Conservation (phyloP, 2,329 filamentous ascomycete species). For the Aspergillus sergii region DNA sequence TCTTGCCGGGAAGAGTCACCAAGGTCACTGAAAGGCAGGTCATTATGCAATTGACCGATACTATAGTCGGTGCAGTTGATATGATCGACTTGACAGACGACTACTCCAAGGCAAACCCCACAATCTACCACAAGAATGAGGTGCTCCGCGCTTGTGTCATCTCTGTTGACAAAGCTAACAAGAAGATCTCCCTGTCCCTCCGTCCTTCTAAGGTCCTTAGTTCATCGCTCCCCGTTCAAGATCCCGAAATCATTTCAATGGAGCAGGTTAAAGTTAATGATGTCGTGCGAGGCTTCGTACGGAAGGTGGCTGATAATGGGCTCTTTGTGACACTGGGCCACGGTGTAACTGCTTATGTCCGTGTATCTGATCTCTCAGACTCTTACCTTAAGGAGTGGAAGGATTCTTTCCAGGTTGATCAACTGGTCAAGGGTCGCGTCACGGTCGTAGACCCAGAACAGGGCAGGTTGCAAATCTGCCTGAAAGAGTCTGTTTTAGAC, state of each 20-base stretch:
- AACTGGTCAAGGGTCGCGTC: constrained; percentile 87
- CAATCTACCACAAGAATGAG: constrained; percentile 78
- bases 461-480: constrained; percentile 77
- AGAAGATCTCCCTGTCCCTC: constrained; percentile 77
- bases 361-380: constrained; percentile 87
- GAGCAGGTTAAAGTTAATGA: constrained; percentile 76
- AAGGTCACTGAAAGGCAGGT: constrained; percentile 83
- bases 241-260: constrained; percentile 73
- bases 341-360: constrained; percentile 77
- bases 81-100: constrained; percentile 85
- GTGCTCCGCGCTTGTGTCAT: constrained; percentile 85
- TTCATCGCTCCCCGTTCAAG: constrained; percentile 77
- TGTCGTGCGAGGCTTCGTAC: constrained; percentile 86
- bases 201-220: constrained; percentile 87
- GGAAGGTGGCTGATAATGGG: constrained; percentile 85
- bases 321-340: constrained; percentile 84
- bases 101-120: constrained; percentile 76
- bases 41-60: constrained; percentile 81
- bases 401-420: constrained; percentile 80
- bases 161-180: constrained; percentile 78
- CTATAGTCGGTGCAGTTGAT: constrained; percentile 76
- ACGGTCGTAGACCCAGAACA: constrained; percentile 68
- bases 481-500: constrained; percentile 84
- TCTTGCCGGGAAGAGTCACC: constrained; percentile 80
- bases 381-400: constrained; percentile 96